Evolutionary conservation across 2,329 filamentous ascomycete genomes (phyloP).

Genomic region (Phaeosphaeriaceae sp.): DNA sequence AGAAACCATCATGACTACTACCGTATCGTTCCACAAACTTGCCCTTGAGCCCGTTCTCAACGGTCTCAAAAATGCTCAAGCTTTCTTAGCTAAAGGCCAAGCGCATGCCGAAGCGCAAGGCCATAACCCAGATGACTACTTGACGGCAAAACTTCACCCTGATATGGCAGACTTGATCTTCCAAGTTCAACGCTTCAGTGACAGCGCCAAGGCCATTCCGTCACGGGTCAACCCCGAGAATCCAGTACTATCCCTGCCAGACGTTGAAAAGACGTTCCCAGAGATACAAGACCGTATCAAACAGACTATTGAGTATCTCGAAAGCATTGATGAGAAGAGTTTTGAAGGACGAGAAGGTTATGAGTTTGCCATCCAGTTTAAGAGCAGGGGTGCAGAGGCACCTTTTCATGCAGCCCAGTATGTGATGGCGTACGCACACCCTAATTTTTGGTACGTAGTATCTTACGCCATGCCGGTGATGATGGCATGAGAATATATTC

Average conservation of each 20-base stretch:
- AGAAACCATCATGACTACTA: constrained; percentile 9
- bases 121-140: constrained; percentile 45
- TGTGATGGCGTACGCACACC: constrained; percentile 57
- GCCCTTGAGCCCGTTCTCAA: constrained; percentile 53
- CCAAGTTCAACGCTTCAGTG: constrained; percentile 56
- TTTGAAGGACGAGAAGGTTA: constrained; percentile 53
- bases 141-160: constrained; percentile 52
- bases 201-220: constrained; percentile 51
- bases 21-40: constrained; percentile 40
- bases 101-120: constrained; percentile 48
- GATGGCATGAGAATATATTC: too few species aligned
- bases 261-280: constrained; percentile 57
- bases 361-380: constrained; percentile 47
- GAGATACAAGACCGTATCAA: constrained; percentile 57
- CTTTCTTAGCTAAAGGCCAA: constrained; percentile 55
- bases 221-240: constrained; percentile 47
- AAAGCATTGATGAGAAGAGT: constrained; percentile 50
- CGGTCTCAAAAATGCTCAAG: constrained; percentile 51
- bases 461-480: background rate
- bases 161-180: constrained; percentile 60
- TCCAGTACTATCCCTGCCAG: constrained; percentile 42
- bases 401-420: constrained; percentile 56
- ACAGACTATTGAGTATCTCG: constrained; percentile 55
- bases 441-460: constrained; percentile 60
- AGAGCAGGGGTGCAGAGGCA: constrained; percentile 31